Percentiles rank a stretch among this genome's conserved stretches.
Conservation (phyloP, 148 eudicot genomes). For the Simmondsia chinensis region DNA sequence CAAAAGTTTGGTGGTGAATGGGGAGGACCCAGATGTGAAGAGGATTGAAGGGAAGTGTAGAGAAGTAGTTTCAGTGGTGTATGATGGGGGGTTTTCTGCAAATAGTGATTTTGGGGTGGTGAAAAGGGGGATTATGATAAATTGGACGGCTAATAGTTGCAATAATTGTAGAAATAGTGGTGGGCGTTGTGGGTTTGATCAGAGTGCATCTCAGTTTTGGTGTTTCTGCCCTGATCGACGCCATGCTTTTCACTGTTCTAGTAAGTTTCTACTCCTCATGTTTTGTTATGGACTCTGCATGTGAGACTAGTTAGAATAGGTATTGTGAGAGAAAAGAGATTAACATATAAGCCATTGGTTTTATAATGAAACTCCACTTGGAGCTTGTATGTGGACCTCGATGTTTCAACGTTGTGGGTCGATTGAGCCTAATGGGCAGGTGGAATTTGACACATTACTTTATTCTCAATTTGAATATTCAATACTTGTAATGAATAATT, state of each 20-base stretch:
- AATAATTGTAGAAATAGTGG: constrained; percentile 18
- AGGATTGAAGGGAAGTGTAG: constrained; percentile 10
- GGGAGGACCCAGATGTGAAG: constrained; percentile 6
- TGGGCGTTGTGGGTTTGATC: constrained; percentile 40
- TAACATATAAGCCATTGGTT: too few species aligned
- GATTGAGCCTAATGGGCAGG: too few species aligned
- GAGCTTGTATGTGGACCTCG: too few species aligned
- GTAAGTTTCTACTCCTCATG: constrained; percentile 5
- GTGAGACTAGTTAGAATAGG: background rate
- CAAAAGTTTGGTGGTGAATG: constrained; percentile 9
- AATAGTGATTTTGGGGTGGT: constrained; percentile 1
- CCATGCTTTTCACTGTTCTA: constrained; percentile 17
- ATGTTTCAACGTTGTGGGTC: too few species aligned
- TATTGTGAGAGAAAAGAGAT: too few species aligned
- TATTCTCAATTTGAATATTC: too few species aligned
- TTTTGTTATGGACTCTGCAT: background rate
- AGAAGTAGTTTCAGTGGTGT: constrained; percentile 15
- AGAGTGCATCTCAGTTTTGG: background rate
- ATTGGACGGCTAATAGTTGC: constrained; percentile 34
- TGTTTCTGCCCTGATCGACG: constrained; percentile 44
- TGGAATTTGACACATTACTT: too few species aligned
- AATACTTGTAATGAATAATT: too few species aligned
- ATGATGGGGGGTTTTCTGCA: background rate
- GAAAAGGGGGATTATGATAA: constrained; percentile 31
- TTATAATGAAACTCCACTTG: too few species aligned